A percentile compares a stretch with the other conserved stretches of the same genome.
These are phyloP conservation scores for Tilletia caries DNA, from an alignment of 1,284 basidiomycete species.

Conservation along the genomic window DNA sequence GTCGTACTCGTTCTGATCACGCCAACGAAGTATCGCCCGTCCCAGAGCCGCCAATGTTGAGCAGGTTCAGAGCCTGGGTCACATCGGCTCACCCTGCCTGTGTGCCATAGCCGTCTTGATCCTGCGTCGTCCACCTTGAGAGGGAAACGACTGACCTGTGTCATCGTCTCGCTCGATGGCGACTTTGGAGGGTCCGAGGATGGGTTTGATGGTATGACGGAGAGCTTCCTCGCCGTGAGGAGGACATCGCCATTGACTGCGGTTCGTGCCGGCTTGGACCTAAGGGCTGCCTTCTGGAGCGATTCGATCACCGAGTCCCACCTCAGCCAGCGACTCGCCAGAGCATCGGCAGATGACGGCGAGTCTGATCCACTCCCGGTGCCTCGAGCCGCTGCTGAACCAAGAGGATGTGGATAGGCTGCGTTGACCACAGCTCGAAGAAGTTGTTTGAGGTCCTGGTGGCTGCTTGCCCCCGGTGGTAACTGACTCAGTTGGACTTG, in stretches of 20 bases:
- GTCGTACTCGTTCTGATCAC: neutral
- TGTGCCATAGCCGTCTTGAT: neutral
- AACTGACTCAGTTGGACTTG: neutral
- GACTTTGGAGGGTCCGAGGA: neutral
- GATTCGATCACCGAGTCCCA: neutral
- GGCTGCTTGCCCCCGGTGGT: neutral
- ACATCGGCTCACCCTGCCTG: too few relatives aligned
- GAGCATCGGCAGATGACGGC: neutral
- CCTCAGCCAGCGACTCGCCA: neutral
- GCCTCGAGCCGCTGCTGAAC: neutral
- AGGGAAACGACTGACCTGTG: neutral
- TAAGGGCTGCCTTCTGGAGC: neutral
- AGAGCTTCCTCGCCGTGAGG: neutral
- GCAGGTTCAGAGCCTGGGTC: too few relatives aligned
- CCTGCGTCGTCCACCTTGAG: neutral
- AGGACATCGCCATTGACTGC: neutral
- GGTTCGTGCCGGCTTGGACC: neutral
- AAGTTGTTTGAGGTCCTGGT: neutral
- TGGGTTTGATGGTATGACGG: neutral
- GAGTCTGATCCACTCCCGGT: neutral
- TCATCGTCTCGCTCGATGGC: neutral
- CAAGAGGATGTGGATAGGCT: neutral
- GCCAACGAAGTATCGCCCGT: constrained; percentile 1
- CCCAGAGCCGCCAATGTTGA: neutral
- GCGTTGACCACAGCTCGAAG: neutral